Evolutionary conservation across 2,329 filamentous ascomycete species (phyloP), one percentile per base, ranked within the genome.

Genomic region (Epichloe aotearoae): DNA sequence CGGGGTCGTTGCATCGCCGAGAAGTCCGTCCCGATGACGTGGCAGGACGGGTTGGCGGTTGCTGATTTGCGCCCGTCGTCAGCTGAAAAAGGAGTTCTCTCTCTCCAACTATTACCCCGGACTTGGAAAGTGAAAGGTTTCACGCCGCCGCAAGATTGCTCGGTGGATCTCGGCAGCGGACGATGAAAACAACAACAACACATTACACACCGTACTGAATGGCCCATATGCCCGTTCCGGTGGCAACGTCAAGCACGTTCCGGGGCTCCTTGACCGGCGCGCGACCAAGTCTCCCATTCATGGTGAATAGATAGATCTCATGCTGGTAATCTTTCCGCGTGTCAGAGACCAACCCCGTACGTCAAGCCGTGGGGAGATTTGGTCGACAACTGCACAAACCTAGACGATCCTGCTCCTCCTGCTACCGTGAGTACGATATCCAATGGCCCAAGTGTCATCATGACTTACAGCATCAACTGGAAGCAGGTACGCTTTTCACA

Each of bases 141-240:
- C 23, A 26, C 23, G 23, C 23, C 23, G 23, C 23, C 7, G 23
- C 23, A 26, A 26, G 7, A 8, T 26, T 26, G 23, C 6, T 26
- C 23, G 23, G 7, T 26, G 23, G 6, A 8, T 26, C 23, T 26
- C 23, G 23, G 5, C 23, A 8, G 23, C 23, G 23, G 23, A 26
- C 1, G 23, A 26, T 8, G n/a, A n/a, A 8, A 23, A 23, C 20
- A 23, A 26, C 23, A 26, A 26, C 23, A 26, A 26, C 23, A 26
- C 6, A 26, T 54, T 56, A 33, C 38, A 6, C 58, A 59, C 70
- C 72, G 55, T 74, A 71, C 40, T 23, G 69, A n/a, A 74, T 67
- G 2, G 74, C 72, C 74, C 74, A 78, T 45, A 71, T 68, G 7
- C 73, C 73, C 3, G 72, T 75, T 14, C 73, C 74, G 0, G 73